Evolutionary conservation across 306 rosid species (phyloP).

Genomic region (Vigna angularis): DNA sequence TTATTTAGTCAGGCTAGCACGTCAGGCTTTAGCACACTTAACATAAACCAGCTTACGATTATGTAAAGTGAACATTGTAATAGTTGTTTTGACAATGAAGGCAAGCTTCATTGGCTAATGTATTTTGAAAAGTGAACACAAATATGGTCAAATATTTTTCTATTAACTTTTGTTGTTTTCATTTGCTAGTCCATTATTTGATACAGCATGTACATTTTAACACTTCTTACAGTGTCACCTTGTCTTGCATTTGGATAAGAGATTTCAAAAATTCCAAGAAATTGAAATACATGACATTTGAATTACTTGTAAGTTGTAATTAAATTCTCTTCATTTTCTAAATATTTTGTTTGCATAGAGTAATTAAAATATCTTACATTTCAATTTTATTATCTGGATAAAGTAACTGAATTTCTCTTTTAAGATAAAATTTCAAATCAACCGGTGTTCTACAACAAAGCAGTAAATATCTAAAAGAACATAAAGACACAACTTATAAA

Average conservation of each 20-base stretch:
- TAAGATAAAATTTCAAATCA: not conserved
- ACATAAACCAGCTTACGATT: not conserved
- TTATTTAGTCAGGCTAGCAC: too few species aligned
- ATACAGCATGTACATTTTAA: too few species aligned
- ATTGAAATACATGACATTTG: too few species aligned
- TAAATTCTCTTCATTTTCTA: too few species aligned
- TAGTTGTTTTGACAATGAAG: not conserved
- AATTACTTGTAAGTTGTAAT: too few species aligned
- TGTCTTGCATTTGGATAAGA: too few species aligned
- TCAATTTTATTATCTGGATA: too few species aligned
- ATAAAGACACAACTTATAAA: not conserved
- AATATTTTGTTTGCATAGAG: too few species aligned
- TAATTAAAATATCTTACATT: too few species aligned
- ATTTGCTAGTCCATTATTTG: not conserved
- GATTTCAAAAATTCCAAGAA: too few species aligned
- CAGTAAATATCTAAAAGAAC: not conserved
- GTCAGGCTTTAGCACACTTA: not conserved
- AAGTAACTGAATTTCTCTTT: too few species aligned
- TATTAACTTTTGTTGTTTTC: not conserved
- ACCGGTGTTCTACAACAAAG: not conserved
- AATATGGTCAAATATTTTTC: not conserved
- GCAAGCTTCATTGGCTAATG: not conserved
- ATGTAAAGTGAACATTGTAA: not conserved
- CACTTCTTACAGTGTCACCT: too few species aligned
- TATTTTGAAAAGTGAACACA: not conserved